phyloP scores from a whole-genome alignment of 2,329 filamentous ascomycete species.

The Cladophialophora bantiana region DNA sequence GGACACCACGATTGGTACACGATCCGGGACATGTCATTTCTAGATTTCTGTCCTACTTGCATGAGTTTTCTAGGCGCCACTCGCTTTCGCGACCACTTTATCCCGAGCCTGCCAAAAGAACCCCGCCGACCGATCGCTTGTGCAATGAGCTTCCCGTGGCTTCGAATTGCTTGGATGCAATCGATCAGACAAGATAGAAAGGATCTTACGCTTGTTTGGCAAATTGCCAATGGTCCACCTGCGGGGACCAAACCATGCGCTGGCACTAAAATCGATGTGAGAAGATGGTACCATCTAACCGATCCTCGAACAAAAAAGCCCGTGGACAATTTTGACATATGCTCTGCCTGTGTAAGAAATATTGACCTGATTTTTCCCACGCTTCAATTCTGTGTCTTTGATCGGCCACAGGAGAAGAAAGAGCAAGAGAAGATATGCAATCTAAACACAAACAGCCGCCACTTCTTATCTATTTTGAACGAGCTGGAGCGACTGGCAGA shows the following conservation, averaged over 20 bases:
- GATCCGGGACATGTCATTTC: constrained; percentile 70
- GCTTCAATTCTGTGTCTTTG: constrained; percentile 54
- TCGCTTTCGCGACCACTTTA: constrained; percentile 71
- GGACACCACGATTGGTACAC: constrained; percentile 82
- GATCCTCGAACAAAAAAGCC: constrained; percentile 70
- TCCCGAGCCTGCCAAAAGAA: constrained; percentile 65
- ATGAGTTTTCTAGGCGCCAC: constrained; percentile 75
- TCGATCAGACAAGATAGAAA: constrained; percentile 73
- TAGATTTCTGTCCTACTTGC: constrained; percentile 85
- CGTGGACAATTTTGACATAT: constrained; percentile 76
- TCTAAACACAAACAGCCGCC: constrained; percentile 67
- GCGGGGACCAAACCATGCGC: constrained; percentile 65
- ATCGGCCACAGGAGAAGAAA: constrained; percentile 46
- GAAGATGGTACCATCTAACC: constrained; percentile 77
- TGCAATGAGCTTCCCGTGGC: constrained; percentile 83
- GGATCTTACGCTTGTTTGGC: constrained; percentile 73
- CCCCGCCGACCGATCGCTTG: constrained; percentile 69
- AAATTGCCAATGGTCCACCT: constrained; percentile 67
- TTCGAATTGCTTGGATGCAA: constrained; percentile 82
- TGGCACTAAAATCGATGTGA: constrained; percentile 61
- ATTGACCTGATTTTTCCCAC: constrained; percentile 77
- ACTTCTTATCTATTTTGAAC: constrained; percentile 65
- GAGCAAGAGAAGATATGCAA: constrained; percentile 68
- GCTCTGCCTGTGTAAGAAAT: constrained; percentile 74
- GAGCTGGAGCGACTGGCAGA: constrained; percentile 62